Base-by-base conservation (phyloP, 345 rosid genomes). In the Arabidopsis arenosa region DNA sequence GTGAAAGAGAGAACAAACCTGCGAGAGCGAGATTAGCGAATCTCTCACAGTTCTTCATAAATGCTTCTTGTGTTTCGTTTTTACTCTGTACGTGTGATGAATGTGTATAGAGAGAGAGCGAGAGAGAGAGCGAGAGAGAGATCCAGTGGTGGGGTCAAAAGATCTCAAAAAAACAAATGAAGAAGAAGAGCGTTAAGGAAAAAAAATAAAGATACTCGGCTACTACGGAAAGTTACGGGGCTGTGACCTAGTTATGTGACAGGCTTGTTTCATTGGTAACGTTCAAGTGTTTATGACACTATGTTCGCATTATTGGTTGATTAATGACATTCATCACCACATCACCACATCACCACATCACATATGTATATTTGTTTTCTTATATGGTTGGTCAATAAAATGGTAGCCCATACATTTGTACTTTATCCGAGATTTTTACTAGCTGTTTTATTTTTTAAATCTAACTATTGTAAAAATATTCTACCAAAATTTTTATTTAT, bases 11-110 rank as follows among this genome's bases (percentile, higher is more conserved):
- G 2, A 18, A 73, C 59, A 75, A 61, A 93, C 98, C 98, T 89
- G 88, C 97, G 70, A 93, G 88, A 45, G 90, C 93, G 43, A 85
- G 60, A 81, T 88, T 91, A 3, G 98, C 92, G 17, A 91, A 45
- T 73, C 87, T 89, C 79, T 93, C 98, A 62, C 82, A 58, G 74
- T 84, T 91, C 89, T 89, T 94, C 97, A 90, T 92, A 21, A 68
- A 11, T 75, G 63, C 8, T 66, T 56, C 1, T 49, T 45, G 28
- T 41, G 66, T 63, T 33, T 9, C 63, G 74, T 23, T 60, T 68
- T 51, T 21, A 61, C 79, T 60, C 79, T 60, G 48, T 60, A 41
- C 15, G 26, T 10, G n/a, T 9, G 63, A 60, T 30, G 56, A 69
- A 43, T 43, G 70, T 68, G 44, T 49, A 23, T 23, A 23, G 26